Evolutionary conservation across 805 yeast genomes (phyloP), one percentile per base, ranked within the genome.

Genomic region (Kodamaea kakaduensis): DNA sequence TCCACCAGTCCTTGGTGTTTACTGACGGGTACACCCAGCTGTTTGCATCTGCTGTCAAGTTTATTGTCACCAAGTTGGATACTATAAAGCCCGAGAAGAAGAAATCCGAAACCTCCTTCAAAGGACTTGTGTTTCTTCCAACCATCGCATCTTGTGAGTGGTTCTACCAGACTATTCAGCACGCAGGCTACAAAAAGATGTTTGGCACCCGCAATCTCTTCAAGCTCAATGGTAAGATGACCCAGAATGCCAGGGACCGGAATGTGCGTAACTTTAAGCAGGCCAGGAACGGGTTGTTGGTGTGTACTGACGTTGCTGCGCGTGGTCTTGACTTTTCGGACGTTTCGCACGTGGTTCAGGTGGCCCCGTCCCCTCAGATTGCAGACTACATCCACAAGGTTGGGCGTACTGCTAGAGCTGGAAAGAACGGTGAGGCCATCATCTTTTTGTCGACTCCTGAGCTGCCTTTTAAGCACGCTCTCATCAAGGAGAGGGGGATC

Each of bases 371-470:
- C 42, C 61, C 71, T 31, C 85, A 81, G 39, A 61, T 78, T 16
- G 76, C 89, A n/a, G 81, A 83, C 44, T 88, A 89, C 56, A 78
- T 88, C 40, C 97, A 90, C 63, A 81, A 95, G 59, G 81, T 90
- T 52, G 97, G 97, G 41, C 81, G 97, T 71, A 90, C 97, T 10
- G 97, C 95, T 27, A 78, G 97, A 64, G 95, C 89, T 37, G 96
- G 96, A 38, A 72, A 73, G 40, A 64, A 69, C 16, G 97, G 97
- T 43, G 67, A 71, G 32, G 84, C 96, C 4, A 58, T 76, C 10
- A 56, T 84, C 40, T 79, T 77, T 52, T 50, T 78, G 31, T 66
- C 82, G 19, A 58, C 69, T 43, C 58, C 64, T 32, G 95, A 88
- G 56, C 46, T 60, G 23, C 70, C 71, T 21, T 88, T 77, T 56